phyloP scores from a whole-genome alignment of 345 rosid genomes.

The Garcia nutans region DNA sequence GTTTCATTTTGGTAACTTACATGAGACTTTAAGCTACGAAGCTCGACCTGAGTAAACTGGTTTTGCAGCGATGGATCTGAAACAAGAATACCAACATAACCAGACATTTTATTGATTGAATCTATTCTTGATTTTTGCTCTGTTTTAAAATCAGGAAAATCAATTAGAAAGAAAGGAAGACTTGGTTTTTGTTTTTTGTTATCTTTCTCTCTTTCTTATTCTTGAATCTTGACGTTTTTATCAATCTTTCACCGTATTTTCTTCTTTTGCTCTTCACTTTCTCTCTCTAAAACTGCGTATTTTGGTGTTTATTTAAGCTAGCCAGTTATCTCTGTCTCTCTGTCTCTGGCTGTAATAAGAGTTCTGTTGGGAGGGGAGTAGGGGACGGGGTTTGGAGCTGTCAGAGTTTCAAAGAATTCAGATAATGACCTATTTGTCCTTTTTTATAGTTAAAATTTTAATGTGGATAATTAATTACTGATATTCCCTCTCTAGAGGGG shows the following conservation, averaged over 20 bases:
- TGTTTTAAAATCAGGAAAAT: background rate
- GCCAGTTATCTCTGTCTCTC: too few species aligned
- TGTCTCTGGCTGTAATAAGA: background rate
- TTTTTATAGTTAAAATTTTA: too few species aligned
- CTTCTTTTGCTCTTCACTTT: background rate
- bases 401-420: slow-evolving; percentile 33
- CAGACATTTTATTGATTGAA: slow-evolving; percentile 48
- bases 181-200: background rate
- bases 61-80: slow-evolving; percentile 98
- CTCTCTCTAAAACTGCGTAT: background rate
- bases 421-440: slow-evolving; percentile 24
- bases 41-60: slow-evolving; percentile 99
- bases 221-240: background rate
- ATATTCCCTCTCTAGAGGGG: background rate
- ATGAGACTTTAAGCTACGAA: slow-evolving; percentile 88
- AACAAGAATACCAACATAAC: slow-evolving; percentile 85
- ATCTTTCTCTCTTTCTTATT: background rate
- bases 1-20: slow-evolving; percentile 30
- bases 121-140: too few species aligned
- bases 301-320: slow-evolving; percentile 2
- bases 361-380: slow-evolving; percentile 6
- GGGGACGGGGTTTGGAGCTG: slow-evolving; percentile 51
- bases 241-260: background rate
- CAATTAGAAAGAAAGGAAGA: background rate
- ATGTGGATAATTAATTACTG: background rate